Evolutionary conservation across 2,329 filamentous ascomycete genomes (phyloP), one percentile per base, ranked within the genome.

Genomic region (Scorias spongiosa): DNA sequence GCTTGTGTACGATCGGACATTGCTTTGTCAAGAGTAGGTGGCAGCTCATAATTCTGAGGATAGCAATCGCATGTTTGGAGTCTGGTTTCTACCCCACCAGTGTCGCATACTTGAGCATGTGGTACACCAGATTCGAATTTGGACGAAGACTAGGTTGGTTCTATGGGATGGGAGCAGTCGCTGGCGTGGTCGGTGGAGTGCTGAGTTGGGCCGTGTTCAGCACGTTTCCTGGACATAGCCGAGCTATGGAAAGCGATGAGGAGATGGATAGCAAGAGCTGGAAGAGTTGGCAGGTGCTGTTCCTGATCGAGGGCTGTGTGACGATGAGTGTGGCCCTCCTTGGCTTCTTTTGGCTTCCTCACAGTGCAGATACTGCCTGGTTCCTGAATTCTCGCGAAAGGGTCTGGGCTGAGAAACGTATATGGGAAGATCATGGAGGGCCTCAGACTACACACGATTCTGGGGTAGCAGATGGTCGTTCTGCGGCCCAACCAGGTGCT

Each of bases 41-140:
- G 67, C 66, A 71, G 59, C 55, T 72, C 41, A 67, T 67, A 30
- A 49, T 59, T 17, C 47, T 72, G 46, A 54, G 70, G 29, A 63
- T 67, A 14, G 45, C 66, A 2, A 69, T 73, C 37, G 70, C 68
- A 0, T 61, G 58, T 26, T 54, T 72, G 17, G 69, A 73, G 62
- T 70, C 72, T 41, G 74, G 74, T 2, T 76, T 78, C 52, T 78
- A 77, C 49, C 72, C 74, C 2, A 72, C 72, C 1, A 70, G 71
- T 2, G 71, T 76, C 12, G 67, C 68, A n/a, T 78, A 77, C 49
- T 64, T 78, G 26, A 72, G 71, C 14, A 61, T 73, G 42, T 77
- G 76, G 55, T 77, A 77, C 51, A 72, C 71, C 4, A 67, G 70
- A 39, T 76, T 67, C 56, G 73, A 76, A 49, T 74, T 77, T 46